A percentile compares a stretch with the other conserved stretches of the same genome.
Conservation (phyloP, 352 stramenopile species). For the Phytophthora hibernalis region DNA sequence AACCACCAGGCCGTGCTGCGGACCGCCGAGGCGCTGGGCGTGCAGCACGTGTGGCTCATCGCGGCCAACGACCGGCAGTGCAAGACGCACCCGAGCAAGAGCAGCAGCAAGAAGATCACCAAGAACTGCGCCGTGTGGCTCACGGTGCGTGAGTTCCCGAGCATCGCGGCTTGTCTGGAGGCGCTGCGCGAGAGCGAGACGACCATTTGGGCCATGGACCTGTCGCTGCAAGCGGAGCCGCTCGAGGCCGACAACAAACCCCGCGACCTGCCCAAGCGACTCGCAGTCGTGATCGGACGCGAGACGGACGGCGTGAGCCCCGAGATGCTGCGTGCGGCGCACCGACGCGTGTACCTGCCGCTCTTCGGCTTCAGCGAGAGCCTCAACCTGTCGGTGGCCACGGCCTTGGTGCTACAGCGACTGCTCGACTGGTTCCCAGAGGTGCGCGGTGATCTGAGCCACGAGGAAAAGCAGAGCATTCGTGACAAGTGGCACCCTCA, state of each 20-base stretch:
- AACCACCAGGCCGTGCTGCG: constrained; percentile 92
- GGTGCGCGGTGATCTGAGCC: constrained; percentile 61
- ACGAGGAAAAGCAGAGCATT: constrained; percentile 56
- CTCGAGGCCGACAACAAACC: constrained; percentile 53
- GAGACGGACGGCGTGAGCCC: constrained; percentile 92
- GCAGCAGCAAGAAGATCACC: constrained; percentile 76
- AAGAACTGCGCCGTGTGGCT: constrained; percentile 89
- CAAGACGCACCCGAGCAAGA: constrained; percentile 66
- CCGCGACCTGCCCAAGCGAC: constrained; percentile 74
- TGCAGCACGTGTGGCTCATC: constrained; percentile 93
- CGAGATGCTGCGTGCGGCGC: constrained; percentile 89
- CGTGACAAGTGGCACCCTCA: constrained; percentile 68
- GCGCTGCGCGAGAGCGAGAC: constrained; percentile 65
- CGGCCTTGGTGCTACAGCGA: constrained; percentile 92
- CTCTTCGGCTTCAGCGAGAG: constrained; percentile 95
- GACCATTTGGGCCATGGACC: constrained; percentile 92
- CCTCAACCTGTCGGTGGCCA: constrained; percentile 94
- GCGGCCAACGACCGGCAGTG: constrained; percentile 67
- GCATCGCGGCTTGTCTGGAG: constrained; percentile 82
- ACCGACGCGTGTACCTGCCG: constrained; percentile 93
- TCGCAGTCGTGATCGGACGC: constrained; percentile 94
- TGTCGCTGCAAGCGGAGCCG: constrained; percentile 77
- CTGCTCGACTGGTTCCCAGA: constrained; percentile 82
- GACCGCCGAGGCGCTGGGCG: constrained; percentile 93
- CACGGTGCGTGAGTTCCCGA: constrained; percentile 85